Evolutionary conservation across 179 eudicot species (phyloP), one percentile per base, ranked within the genome.

Genomic region (Corrigiola litoralis): DNA sequence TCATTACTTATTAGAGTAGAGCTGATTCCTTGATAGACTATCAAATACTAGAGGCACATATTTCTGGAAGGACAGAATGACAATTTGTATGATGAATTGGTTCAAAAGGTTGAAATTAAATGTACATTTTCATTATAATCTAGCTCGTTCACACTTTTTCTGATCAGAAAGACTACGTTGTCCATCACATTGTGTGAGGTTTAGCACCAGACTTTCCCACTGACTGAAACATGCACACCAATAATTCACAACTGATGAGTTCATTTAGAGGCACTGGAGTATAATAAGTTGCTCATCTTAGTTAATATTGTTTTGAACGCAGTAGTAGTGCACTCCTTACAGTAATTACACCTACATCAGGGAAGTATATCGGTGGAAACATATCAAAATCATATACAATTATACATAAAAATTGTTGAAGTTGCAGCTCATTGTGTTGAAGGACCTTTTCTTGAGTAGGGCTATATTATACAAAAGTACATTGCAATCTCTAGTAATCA

Each of bases 361-460:
- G 14, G 12, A 12, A 5, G 58, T 64, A 52, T 38, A 8, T 20
- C 13, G 24, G 36, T 16, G 6, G 11, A 38, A 45, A 63, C 37
- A 23, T 45, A 71, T 49, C 66, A 58, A 25, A 54, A 34, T 32
- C 66, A 60, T 66, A 59, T 66, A 72, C 76, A 72, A 41, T 60
- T 66, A 59, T 45, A 58, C 60, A 28, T 21, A 8, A 67, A 46
- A 47, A 40, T 33, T n/a, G 28, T 40, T 5, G 4, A 52, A 31
- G 29, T 46, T 31, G 24, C 32, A 29, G 33, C 41, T n/a, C n/a
- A n/a, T n/a, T n/a, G n/a, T n/a, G n/a, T n/a, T n/a, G n/a, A n/a
- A n/a, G n/a, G 34, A 25, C 62, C 37, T 33, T 20, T 49, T 33
- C 31, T 42, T 31, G 32, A 16, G 33, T 51, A n/a, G 29, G 10